Percentiles rank a stretch among this genome's conserved stretches.
phyloP scores from a whole-genome alignment of 768 basidiomycete genomes.

The Mycena albidolilacea region DNA sequence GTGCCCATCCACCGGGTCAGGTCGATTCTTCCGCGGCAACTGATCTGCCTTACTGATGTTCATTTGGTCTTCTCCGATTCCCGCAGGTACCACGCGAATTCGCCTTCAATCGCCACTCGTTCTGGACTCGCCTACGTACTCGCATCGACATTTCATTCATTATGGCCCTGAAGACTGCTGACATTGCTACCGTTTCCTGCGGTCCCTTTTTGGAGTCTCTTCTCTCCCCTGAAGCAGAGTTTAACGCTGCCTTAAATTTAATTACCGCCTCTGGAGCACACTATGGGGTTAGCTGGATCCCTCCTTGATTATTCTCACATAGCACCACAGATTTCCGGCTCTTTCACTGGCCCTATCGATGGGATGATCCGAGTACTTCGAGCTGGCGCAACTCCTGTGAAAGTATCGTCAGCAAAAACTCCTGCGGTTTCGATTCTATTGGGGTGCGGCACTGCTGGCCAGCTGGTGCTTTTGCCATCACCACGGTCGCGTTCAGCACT shows the following conservation, averaged over 20 bases:
- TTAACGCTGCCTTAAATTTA: slow-evolving; percentile 6
- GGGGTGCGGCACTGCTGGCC: not conserved
- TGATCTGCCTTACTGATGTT: not conserved
- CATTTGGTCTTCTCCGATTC: not conserved
- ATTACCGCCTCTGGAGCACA: slow-evolving; percentile 19
- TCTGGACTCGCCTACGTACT: not conserved
- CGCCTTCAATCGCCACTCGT: not conserved
- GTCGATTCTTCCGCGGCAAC: not conserved
- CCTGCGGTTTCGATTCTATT: not conserved
- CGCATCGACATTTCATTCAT: not conserved
- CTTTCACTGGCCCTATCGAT: not conserved
- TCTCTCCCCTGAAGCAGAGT: not conserved
- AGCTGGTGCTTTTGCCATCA: not conserved
- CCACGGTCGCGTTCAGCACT: not conserved
- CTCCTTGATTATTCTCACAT: not conserved
- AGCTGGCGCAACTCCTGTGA: not conserved
- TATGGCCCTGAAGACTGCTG: not conserved
- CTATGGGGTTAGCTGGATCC: not conserved
- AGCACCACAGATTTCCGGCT: not conserved
- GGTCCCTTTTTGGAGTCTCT: not conserved
- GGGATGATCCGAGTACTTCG: not conserved
- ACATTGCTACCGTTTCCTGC: slow-evolving; percentile 9
- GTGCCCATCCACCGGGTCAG: not conserved
- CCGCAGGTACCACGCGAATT: not conserved
- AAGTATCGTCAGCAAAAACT: not conserved